phyloP scores from a whole-genome alignment of 1,139 yeast genomes.

The Suhomyces panamericanus region DNA sequence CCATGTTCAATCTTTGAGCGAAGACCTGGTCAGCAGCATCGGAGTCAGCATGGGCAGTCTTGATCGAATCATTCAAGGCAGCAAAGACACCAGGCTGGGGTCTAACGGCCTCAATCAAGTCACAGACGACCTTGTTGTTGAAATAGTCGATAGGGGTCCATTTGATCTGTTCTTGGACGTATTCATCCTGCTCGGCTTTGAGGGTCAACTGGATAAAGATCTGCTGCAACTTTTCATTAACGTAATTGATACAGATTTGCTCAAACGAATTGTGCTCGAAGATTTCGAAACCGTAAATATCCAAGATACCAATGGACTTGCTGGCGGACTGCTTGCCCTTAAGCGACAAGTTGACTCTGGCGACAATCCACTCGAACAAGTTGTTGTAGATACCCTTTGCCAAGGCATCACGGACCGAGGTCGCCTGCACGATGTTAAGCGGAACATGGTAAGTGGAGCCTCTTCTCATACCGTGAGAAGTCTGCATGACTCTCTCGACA shows the following conservation, averaged over 20 bases:
- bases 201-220: constrained; percentile 93
- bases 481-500: constrained; percentile 82
- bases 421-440: constrained; percentile 86
- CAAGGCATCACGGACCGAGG: constrained; percentile 90
- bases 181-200: constrained; percentile 97
- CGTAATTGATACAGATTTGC: constrained; percentile 95
- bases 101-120: constrained; percentile 87
- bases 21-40: constrained; percentile 96
- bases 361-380: constrained; percentile 97
- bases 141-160: constrained; percentile 99
- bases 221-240: constrained; percentile 95
- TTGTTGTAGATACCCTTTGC: constrained; percentile 94
- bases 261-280: constrained; percentile 96
- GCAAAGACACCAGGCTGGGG: constrained; percentile 96
- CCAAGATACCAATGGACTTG: constrained; percentile 88
- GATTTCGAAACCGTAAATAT: constrained; percentile 97
- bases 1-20: constrained; percentile 86
- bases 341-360: constrained; percentile 76
- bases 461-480: constrained; percentile 82
- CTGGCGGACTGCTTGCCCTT: constrained; percentile 42
- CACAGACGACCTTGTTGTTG: constrained; percentile 96
- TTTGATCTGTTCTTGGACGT: constrained; percentile 88
- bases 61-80: constrained; percentile 93
- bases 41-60: constrained; percentile 98
- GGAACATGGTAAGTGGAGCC: constrained; percentile 97